These are phyloP conservation scores for Catunica adiposa DNA, from an alignment of 2,329 filamentous ascomycete genomes.

Conservation along the genomic window DNA sequence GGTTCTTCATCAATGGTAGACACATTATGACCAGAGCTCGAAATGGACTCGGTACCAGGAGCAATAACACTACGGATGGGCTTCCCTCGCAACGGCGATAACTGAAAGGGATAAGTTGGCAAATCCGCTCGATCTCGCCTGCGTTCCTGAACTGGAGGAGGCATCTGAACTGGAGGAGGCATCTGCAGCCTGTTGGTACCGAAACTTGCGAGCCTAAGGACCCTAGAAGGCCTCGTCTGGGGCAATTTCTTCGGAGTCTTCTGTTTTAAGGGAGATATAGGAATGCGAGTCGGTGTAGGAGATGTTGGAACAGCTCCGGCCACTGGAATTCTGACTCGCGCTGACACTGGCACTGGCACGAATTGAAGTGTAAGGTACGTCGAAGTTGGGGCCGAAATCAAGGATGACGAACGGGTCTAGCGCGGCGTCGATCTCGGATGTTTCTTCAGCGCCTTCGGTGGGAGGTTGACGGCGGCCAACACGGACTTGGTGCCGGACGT, in stretches of 20 bases:
- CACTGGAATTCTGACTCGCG: neutral
- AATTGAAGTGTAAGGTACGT: neutral
- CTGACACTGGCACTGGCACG: constrained; percentile 2
- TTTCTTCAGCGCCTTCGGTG: neutral
- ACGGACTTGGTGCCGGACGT: neutral
- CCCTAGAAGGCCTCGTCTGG: neutral
- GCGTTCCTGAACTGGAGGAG: neutral
- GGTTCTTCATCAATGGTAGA: neutral
- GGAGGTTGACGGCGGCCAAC: neutral
- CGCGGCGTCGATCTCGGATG: neutral
- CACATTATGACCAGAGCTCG: neutral
- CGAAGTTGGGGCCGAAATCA: neutral
- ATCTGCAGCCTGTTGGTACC: neutral
- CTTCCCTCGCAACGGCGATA: neutral
- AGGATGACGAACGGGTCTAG: neutral
- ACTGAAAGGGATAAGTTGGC: neutral
- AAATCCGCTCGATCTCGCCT: neutral
- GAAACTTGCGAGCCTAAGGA: neutral
- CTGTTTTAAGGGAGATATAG: neutral
- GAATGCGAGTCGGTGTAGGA: neutral
- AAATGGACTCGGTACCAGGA: neutral
- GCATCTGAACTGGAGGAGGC: neutral
- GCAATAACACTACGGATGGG: neutral
- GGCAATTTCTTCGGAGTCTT: neutral
- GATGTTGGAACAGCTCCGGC: too few relatives aligned